Evolutionary conservation across 768 basidiomycete species (phyloP), one percentile per base, ranked within the genome.

Genomic region (Kwoniella newhampshirensis): DNA sequence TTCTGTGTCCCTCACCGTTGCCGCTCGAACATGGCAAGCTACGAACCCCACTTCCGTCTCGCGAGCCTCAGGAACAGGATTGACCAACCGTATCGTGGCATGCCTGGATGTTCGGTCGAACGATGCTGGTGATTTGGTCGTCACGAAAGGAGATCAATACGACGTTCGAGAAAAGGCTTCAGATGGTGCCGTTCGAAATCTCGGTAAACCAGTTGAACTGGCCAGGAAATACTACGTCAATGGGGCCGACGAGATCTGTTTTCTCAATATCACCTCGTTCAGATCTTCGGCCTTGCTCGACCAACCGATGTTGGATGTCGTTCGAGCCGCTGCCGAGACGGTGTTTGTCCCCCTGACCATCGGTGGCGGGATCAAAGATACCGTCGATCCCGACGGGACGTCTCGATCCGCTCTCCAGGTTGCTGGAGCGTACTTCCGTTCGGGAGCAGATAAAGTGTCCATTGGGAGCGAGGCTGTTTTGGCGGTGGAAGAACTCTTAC

Each of bases 221-320:
- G 87, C 93, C 1, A 83, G 82, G 45, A 85, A 84, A 63, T 98
- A 99, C 79, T 98, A 87, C 78, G 75, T 79, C 11, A 84, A 85
- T 28, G 92, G 92, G 28, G 94, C 94, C 43, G 96, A 99, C 77
- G 96, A 99, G 78, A 81, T 99, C 32, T 96, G 91, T 75, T 85
- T 99, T 62, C 87, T 99, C 74, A 99, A 99, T 79, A 99, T 99
- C 81, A 99, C 96, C 15, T 96, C 94, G 61, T 99, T 99, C 84
- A 89, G 96, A 60, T 87, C 89, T 70, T 97, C 91, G 13, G 93
- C 96, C 0, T 81, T 99, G 32, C 86, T 82, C 41, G 96, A 98
- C 77, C 96, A 99, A 78, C 96, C 96, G 0, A 98, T 99, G 96
- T 84, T 99, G 52, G 89, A 90, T 30, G 89, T 99, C 68, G 90